Evolutionary conservation across 306 rosid genomes (phyloP).

Genomic region (Canavalia ensiformis): DNA sequence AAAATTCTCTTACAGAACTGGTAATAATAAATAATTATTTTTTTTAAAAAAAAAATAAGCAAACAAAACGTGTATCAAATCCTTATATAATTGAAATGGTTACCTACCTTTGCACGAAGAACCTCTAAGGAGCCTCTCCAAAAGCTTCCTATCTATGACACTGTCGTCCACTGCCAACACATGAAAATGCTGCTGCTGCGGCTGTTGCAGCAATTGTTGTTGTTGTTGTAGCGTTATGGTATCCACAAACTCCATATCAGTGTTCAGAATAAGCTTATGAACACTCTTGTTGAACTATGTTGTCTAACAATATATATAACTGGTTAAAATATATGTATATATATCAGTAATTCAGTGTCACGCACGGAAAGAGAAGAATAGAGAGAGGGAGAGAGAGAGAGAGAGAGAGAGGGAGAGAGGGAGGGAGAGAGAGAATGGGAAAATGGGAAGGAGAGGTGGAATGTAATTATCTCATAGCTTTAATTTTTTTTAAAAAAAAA

Average conservation of each 20-base stretch:
- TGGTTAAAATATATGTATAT: slow-evolving; percentile 6
- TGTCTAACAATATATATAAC: not conserved
- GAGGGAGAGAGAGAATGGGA: slow-evolving; percentile 36
- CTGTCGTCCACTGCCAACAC: slow-evolving; percentile 96
- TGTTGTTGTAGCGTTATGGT: slow-evolving; percentile 38
- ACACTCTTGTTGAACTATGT: slow-evolving; percentile 10
- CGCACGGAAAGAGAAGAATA: slow-evolving; percentile 18
- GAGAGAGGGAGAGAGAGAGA: slow-evolving; percentile 25
- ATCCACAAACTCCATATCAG: slow-evolving; percentile 60
- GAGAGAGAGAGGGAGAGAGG: slow-evolving; percentile 36
- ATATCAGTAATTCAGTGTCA: not conserved
- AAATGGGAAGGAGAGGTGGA: slow-evolving; percentile 52
- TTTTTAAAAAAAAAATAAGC: too few relatives aligned
- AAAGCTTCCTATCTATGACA: slow-evolving; percentile 75
- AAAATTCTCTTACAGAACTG: too few relatives aligned
- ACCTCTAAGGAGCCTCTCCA: slow-evolving; percentile 82
- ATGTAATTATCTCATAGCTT: slow-evolving; percentile 51
- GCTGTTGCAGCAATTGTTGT: not conserved
- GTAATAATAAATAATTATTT: too few relatives aligned
- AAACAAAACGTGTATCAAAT: not conserved
- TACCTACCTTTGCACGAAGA: slow-evolving; percentile 87
- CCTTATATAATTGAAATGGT: not conserved
- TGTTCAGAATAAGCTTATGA: slow-evolving; percentile 4
- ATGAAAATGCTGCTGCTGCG: slow-evolving; percentile 74
- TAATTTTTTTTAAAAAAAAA: not conserved